A percentile compares a stretch with the other conserved stretches of the same genome.
Conservation (phyloP, 1,284 basidiomycete genomes). For the Naganishia sp. region DNA sequence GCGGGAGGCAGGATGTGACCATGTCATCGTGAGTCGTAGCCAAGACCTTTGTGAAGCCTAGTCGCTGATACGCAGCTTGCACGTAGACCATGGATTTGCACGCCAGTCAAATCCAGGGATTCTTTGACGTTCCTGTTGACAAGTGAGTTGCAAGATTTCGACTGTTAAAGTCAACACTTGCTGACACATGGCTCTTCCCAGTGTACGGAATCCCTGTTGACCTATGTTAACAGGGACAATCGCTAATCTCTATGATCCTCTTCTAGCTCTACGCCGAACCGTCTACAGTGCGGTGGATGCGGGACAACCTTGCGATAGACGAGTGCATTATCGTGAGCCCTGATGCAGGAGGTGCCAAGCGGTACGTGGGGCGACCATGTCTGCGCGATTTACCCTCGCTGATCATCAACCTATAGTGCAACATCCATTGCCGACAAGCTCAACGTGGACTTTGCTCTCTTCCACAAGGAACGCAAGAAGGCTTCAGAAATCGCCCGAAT, state of each 20-base stretch:
- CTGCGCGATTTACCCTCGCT: neutral
- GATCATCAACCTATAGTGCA: constrained; percentile 62
- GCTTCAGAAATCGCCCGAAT: constrained; percentile 99
- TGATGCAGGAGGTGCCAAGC: constrained; percentile 97
- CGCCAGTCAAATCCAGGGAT: constrained; percentile 98
- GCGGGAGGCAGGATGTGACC: constrained; percentile 94
- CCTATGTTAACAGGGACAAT: neutral
- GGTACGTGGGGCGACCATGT: constrained; percentile 59
- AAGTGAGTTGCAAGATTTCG: constrained; percentile 67
- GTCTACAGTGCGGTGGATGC: constrained; percentile 91
- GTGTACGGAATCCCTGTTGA: neutral
- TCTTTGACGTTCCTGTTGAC: constrained; percentile 99
- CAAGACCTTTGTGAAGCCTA: too few species aligned
- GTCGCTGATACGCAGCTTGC: neutral
- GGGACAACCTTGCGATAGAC: constrained; percentile 81
- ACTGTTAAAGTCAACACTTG: neutral
- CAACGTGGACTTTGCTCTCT: constrained; percentile 96
- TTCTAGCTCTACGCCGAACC: constrained; percentile 92
- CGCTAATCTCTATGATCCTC: neutral
- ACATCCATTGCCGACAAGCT: constrained; percentile 96
- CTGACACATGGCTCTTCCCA: neutral
- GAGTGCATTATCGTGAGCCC: constrained; percentile 97
- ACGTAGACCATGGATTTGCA: constrained; percentile 94
- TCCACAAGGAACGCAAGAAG: constrained; percentile 99
- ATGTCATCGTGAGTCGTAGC: constrained; percentile 80